Base-by-base conservation (phyloP, 2,329 filamentous ascomycete genomes). In the Thielaviopsis populi region DNA sequence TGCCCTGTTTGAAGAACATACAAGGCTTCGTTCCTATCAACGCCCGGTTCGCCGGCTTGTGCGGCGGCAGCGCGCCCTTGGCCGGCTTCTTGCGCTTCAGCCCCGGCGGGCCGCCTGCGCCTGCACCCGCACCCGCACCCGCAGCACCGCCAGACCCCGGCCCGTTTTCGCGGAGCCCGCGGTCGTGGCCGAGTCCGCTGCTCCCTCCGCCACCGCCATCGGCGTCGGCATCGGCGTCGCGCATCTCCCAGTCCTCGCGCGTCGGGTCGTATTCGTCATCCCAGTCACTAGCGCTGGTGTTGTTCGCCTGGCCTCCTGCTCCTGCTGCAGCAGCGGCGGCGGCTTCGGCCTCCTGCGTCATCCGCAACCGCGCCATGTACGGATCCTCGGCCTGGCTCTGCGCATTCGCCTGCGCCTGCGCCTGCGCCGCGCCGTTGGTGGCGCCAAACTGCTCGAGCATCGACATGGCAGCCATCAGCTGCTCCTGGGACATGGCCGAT, bases 1-100 rank as follows among this genome's bases (percentile, higher is more conserved):
- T 85, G 15, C 86, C 86, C 70, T 87, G 82, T 65, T 82, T 79
- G 77, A 79, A 89, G 72, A 88, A 90, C 22, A 80, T 80, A 72
- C 87, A 89, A 4, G 85, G 79, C 70, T 87, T 84, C 53, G 85
- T 87, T 63, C 84, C 83, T 59, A 84, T 83, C 15, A 84, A 75
- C 15, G 79, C 78, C 66, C 78, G 80, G 69, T 86, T 83, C 67
- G 73, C 74, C 19, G 75, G 74, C 65, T 77, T 74, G 66, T 78
- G 76, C 8, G 72, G 73, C 33, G 73, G 72, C 41, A 75, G 71
- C 15, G 74, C 75, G 40, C 70, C 72, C 70, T 74, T 75, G 67
- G 75, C 77, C 65, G 75, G 77, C 63, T 73, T 72, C 60, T 69
- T 70, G 2, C 76, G 74, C 67, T 76, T 77, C 42, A 70, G 70